Conservation (phyloP, 306 rosid species). For the Prinsepia uniflora region DNA sequence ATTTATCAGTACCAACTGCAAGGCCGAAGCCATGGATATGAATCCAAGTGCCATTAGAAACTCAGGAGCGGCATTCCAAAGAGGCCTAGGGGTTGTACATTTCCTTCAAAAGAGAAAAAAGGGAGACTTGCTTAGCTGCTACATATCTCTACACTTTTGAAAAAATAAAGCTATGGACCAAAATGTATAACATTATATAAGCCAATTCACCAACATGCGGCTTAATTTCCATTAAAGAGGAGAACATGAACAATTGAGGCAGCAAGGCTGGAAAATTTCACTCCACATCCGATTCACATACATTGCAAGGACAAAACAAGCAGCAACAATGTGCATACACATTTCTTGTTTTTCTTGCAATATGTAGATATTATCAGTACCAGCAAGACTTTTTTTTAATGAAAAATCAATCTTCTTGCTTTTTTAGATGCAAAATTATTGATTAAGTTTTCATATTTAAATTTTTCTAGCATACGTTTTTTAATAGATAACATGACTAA, state of each 20-base stretch:
- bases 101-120: neutral
- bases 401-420: no score
- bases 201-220: neutral
- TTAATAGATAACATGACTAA: no score
- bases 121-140: slow-evolving; percentile 66
- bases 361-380: no score
- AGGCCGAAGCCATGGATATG: slow-evolving; percentile 3
- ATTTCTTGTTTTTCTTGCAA: no score
- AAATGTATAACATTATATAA: neutral
- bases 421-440: no score
- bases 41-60: neutral
- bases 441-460: no score
- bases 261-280: slow-evolving; percentile 70
- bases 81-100: slow-evolving; percentile 15
- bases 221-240: slow-evolving; percentile 76
- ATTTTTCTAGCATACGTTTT: no score
- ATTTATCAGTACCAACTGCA: slow-evolving; percentile 9
- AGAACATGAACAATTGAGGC: slow-evolving; percentile 70
- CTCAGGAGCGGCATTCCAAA: slow-evolving; percentile 9
- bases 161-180: neutral
- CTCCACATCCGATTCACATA: slow-evolving; percentile 55
- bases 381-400: no score
- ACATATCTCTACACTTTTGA: slow-evolving; percentile 51
- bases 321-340: no score
- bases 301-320: no score